phyloP scores from a whole-genome alignment of 306 rosid genomes.

The Benincasa hispida region DNA sequence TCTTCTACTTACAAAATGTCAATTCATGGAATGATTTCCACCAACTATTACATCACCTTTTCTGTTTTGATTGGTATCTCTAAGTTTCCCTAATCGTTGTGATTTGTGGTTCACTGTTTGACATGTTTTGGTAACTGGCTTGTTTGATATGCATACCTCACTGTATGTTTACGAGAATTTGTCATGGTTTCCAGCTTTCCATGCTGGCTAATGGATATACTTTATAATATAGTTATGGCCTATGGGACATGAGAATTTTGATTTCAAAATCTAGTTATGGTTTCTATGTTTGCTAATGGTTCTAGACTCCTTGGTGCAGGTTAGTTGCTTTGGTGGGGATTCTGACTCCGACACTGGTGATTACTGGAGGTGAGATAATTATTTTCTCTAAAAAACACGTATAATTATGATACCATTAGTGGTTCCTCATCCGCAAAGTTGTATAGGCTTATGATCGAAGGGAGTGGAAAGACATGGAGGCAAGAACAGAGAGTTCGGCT shows the following conservation, averaged over 20 bases:
- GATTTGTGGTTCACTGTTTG: background rate
- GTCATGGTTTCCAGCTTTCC: background rate
- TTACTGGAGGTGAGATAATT: slow-evolving; percentile 59
- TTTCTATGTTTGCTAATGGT: background rate
- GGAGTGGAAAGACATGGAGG: slow-evolving; percentile 94
- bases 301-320: slow-evolving; percentile 27
- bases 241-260: background rate
- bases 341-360: slow-evolving; percentile 77
- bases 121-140: background rate
- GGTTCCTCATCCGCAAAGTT: slow-evolving; percentile 16
- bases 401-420: background rate
- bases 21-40: background rate
- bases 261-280: background rate
- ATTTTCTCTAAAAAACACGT: background rate
- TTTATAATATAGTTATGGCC: too few species aligned
- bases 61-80: background rate
- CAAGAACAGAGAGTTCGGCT: slow-evolving; percentile 86
- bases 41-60: background rate
- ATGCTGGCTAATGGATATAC: background rate
- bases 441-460: slow-evolving; percentile 60
- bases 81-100: background rate
- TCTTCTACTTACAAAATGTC: background rate
- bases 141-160: background rate
- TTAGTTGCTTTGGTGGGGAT: slow-evolving; percentile 90
- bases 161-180: background rate